Evolutionary conservation across 139 green algal species (phyloP).

Genomic region (Closterium sp.): DNA sequence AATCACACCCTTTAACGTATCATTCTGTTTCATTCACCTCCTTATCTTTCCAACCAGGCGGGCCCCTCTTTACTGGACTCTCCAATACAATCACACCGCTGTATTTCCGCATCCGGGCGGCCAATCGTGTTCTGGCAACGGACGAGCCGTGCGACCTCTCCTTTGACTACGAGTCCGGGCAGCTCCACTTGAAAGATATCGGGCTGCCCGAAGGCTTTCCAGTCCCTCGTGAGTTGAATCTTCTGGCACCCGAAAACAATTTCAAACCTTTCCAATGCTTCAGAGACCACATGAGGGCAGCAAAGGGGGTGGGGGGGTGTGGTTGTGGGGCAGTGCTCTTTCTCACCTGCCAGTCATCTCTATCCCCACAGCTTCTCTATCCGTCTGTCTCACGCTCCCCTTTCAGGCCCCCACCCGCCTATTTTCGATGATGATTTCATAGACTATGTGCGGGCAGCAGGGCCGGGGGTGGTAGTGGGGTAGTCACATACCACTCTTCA

Average conservation of each 20-base stretch:
- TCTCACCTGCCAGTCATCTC: no score
- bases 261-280: no score
- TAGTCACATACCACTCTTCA: background rate
- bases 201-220: constrained; percentile 5
- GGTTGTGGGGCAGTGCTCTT: no score
- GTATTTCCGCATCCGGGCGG: constrained; percentile 6
- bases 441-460: constrained; percentile 8
- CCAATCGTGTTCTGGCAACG: background rate
- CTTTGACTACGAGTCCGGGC: constrained; percentile 7
- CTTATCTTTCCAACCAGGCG: background rate
- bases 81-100: constrained; percentile 2
- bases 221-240: constrained; percentile 9
- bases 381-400: background rate
- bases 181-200: background rate
- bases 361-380: no score
- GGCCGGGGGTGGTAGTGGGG: constrained; percentile 13
- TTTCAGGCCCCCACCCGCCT: background rate
- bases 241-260: no score
- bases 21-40: background rate
- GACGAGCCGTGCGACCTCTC: constrained; percentile 13
- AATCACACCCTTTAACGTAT: no score
- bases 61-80: background rate
- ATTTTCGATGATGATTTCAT: constrained; percentile 3
- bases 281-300: no score
- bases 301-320: no score